A percentile compares a stretch with the other conserved stretches of the same genome.
These are phyloP conservation scores for Rhodocollybia butyracea DNA, from an alignment of 768 basidiomycete genomes.

Conservation along the genomic window DNA sequence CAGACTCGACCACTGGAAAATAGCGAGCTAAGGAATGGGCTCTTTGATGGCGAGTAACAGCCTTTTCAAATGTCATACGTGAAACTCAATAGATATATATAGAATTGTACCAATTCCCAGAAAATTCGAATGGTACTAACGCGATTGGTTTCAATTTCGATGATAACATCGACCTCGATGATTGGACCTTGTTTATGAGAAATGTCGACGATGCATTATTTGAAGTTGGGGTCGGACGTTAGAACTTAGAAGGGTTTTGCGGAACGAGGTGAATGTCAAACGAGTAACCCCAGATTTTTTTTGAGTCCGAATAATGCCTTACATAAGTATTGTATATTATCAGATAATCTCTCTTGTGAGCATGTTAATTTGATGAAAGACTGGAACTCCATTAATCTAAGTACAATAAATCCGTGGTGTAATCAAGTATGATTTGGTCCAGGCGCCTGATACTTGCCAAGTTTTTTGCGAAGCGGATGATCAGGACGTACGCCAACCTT, in stretches of 20 bases:
- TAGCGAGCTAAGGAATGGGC: neutral
- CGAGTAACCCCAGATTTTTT: too few species aligned
- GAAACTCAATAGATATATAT: neutral
- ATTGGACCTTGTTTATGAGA: constrained; percentile 2
- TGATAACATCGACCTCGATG: neutral
- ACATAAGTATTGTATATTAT: too few species aligned
- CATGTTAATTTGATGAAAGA: too few species aligned
- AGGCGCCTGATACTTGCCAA: constrained; percentile 53
- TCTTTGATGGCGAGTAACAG: neutral
- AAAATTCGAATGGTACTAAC: neutral
- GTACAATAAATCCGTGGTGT: too few species aligned
- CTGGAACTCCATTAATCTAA: too few species aligned
- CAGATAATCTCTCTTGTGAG: too few species aligned
- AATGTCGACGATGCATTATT: constrained; percentile 5
- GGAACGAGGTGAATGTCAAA: too few species aligned
- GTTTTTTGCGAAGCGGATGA: constrained; percentile 64
- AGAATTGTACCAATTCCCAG: neutral
- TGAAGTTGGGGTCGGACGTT: constrained; percentile 1
- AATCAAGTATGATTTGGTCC: too few species aligned
- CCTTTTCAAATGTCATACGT: neutral
- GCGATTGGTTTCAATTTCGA: neutral
- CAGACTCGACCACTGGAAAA: neutral
- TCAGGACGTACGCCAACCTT: constrained; percentile 56
- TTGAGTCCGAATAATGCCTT: too few species aligned
- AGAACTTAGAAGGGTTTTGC: too few species aligned